Percentiles rank a stretch among this genome's conserved stretches.
phyloP scores from a whole-genome alignment of 1,284 basidiomycete genomes.

The Exsudoporus floridanus region DNA sequence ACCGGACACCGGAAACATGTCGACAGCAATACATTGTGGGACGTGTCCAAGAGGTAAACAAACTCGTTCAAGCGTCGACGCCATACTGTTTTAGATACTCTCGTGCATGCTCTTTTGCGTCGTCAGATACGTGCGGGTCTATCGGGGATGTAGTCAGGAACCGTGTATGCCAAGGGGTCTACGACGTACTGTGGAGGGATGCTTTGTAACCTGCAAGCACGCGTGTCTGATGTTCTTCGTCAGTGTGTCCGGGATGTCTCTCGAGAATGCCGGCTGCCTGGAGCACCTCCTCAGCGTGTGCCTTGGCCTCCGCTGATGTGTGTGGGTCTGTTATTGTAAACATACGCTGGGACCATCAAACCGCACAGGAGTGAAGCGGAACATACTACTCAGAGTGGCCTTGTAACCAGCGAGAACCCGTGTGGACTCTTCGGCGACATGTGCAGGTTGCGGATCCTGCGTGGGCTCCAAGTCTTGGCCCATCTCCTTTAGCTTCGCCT shows the following conservation, averaged over 20 bases:
- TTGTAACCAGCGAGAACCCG: conserved; percentile 51
- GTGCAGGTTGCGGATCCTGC: conserved; percentile 3
- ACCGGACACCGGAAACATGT: not conserved
- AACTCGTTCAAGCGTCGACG: conserved; percentile 11
- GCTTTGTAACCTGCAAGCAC: conserved; percentile 52
- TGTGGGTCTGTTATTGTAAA: conserved; percentile 34
- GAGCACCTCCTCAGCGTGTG: conserved; percentile 49
- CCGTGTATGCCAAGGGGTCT: fast-evolving
- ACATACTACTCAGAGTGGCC: conserved; percentile 48
- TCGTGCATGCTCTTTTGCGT: conserved; percentile 51
- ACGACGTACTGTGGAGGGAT: conserved; percentile 43
- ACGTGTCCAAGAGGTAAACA: not conserved
- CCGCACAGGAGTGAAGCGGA: fast-evolving
- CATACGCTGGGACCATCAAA: not conserved
- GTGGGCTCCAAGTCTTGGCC: conserved; percentile 23
- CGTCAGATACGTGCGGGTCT: conserved; percentile 45
- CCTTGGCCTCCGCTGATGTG: conserved; percentile 49
- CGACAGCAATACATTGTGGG: not conserved
- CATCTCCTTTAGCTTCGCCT: conserved; percentile 44
- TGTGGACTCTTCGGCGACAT: conserved; percentile 24
- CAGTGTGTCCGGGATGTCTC: conserved; percentile 29
- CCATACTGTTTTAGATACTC: conserved; percentile 40
- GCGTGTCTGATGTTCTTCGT: conserved; percentile 41
- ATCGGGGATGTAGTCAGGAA: conserved; percentile 4
- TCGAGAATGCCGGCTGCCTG: conserved; percentile 36